Base-by-base conservation (phyloP, 192 early-diverging fungal species). In the Spizellomyces punctatus region DNA sequence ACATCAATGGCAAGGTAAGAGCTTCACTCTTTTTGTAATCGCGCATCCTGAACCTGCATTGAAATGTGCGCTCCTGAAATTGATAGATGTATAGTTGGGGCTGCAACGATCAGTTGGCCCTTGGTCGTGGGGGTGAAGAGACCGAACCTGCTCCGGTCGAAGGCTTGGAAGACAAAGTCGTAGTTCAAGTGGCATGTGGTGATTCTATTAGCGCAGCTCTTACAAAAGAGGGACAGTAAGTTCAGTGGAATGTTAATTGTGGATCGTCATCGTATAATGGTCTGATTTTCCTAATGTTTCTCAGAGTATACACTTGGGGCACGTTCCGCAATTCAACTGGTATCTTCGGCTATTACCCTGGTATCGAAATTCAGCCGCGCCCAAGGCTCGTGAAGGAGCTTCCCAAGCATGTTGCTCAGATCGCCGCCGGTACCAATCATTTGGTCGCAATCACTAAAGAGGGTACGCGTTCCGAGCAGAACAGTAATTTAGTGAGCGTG, bases 21-120 rank as follows among this genome's bases (percentile, higher is more conserved):
- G 43, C 14, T 22, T 46, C 50, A 46, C 46, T 6, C 10, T 21
- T 42, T 10, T 0, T 55, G 42, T 54, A 12, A 77, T 36, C 0
- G 3, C 46, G 6, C 12, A 10, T 17, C 22, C 22, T 36, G 46
- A 6, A 56, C 17, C 73, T 44, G 61, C 12, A 4, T 2, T 61
- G 17, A 41, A 12, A 1, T n/a, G 14, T 64, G 1, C 27, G 21
- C 63, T n/a, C 22, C 5, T 10, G 41, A 41, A 66, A 43, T 45
- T 68, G 16, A 14, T 46, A 87, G 87, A 73, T 98, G 59, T 98
- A 88, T 80, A 91, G 91, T 55, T 98, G 96, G 96, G 96, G 96
- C 0, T 96, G 95, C 82, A 96, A 96, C 77, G 96, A 98, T 81
- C 90, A 98, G 69, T 78, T 82, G 59, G 92, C 92, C 12, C 83